Evolutionary conservation across 768 basidiomycete genomes (phyloP), one percentile per base, ranked within the genome.

Genomic region (Basidioascus undulatus): DNA sequence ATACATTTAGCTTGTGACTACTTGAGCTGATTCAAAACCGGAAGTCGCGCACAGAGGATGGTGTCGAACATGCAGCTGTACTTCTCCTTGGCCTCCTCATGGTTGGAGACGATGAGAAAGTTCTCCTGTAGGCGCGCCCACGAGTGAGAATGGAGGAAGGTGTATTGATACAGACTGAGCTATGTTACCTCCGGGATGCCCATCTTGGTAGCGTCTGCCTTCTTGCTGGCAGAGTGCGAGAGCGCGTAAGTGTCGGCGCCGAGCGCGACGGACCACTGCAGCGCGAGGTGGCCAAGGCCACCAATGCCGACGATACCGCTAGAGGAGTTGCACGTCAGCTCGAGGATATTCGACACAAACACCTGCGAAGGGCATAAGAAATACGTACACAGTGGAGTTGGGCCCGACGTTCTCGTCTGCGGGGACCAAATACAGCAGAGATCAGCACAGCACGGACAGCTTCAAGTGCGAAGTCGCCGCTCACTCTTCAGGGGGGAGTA

Each of bases 281-380:
- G 47, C 12, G 40, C 38, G 16, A 43, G 45, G 43, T 52, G 47
- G 19, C 52, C 52, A 16, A 74, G 59, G 20, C 74, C 73, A 32
- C 74, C 73, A 18, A 77, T 64, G 25, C 74, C 74, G 47, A 76
- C 61, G 32, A 77, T 53, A 28, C 70, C 75, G 47, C 76, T 68
- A 12, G 74, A 72, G 0, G 70, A 71, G 58, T 61, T 72, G 7
- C 69, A 66, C 6, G 72, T 74, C 16, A 73, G 52, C 21, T 72
- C 72, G 6, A 61, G 72, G 50, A n/a, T n/a, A n/a, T n/a, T n/a
- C 71, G 74, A n/a, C n/a, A n/a, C n/a, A n/a, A n/a, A n/a, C n/a
- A n/a, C n/a, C n/a, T n/a, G n/a, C n/a, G n/a, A n/a, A n/a, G n/a
- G n/a, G n/a, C n/a, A n/a, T n/a, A n/a, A n/a, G n/a, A n/a, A n/a